Evolutionary conservation across 176 grass and related monocot genomes (phyloP), one percentile per base, ranked within the genome.

Genomic region (Avena atlantica): DNA sequence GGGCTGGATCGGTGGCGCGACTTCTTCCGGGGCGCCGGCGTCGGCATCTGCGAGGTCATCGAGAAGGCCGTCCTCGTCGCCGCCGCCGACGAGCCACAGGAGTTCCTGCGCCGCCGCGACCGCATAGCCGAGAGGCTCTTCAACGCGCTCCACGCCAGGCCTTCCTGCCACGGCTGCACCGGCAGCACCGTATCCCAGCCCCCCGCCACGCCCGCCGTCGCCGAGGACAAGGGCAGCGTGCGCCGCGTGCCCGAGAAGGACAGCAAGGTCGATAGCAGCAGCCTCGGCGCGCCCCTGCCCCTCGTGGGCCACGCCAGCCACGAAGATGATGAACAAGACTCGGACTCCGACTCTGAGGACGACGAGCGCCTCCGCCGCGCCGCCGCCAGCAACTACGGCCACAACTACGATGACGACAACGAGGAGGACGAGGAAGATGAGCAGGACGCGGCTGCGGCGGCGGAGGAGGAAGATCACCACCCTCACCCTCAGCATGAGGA

Each of bases 1-100:
- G 88, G 91, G 45, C 82, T 96, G 53, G 96, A 96, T 70, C 88
- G 90, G 75, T 98, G 93, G 96, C 88, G 93, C 71, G 85, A 83
- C 70, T 88, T 96, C 82, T 96, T 98, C 70, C 85, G 88, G 1
- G 87, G 93, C 31, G 89, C 96, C 13, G 88, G 88, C 8, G 77
- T 87, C 19, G 81, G 76, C 57, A 98, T 98, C 70, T 98, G 90
- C n/a, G 92, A 98, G 16, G 87, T 96, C 16, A 88, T 98, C 29
- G 93, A 98, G 73, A 90, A 94, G 70, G 93, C 96, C 45, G 86
- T 98, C 82, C 78, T 89, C 48, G 89, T 98, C 8, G 92, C 96
- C 21, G 93, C 90, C 9, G 81, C 86, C 55, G 93, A 94, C 83
- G 85, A 60, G 62, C 93, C 92, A 23, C 88, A 89, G 87, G 93